These are phyloP conservation scores for Nakazawaea holstii DNA, from an alignment of 805 yeast genomes.

Conservation along the genomic window DNA sequence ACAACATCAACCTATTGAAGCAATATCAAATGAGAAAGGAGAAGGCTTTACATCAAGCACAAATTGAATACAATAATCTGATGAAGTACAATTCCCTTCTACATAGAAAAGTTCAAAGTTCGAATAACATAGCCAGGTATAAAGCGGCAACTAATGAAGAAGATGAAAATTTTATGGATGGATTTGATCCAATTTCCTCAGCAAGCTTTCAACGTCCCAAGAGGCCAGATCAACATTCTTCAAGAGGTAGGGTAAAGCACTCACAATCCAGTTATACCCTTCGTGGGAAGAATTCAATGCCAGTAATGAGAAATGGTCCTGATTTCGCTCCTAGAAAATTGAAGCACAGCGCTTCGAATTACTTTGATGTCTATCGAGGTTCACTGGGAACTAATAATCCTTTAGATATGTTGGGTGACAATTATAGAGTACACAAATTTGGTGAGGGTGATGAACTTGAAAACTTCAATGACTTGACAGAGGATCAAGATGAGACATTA, in stretches of 20 bases:
- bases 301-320: not conserved
- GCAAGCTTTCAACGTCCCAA: not conserved
- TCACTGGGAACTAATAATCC: not conserved
- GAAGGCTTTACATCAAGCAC: slow-evolving; percentile 8
- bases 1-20: slow-evolving; percentile 8
- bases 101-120: slow-evolving; percentile 5
- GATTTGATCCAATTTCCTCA: slow-evolving; percentile 4
- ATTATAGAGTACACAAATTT: not conserved
- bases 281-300: slow-evolving; percentile 6
- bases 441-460: slow-evolving; percentile 24
- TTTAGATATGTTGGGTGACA: not conserved
- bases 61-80: slow-evolving; percentile 10
- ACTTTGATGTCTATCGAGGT: not conserved
- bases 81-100: slow-evolving; percentile 6
- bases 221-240: not conserved
- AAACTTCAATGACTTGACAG: slow-evolving; percentile 17
- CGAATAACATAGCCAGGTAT: not conserved
- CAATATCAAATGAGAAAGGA: slow-evolving; percentile 8
- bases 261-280: slow-evolving; percentile 1
- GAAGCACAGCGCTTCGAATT: slow-evolving; percentile 8
- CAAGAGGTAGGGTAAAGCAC: not conserved
- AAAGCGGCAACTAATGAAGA: slow-evolving; percentile 1
- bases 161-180: slow-evolving; percentile 9
- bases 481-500: slow-evolving; percentile 9
- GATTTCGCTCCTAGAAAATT: not conserved